Evolutionary conservation across 441 rosid species (phyloP), one percentile per base, ranked within the genome.

Genomic region (Melastoma candidum): DNA sequence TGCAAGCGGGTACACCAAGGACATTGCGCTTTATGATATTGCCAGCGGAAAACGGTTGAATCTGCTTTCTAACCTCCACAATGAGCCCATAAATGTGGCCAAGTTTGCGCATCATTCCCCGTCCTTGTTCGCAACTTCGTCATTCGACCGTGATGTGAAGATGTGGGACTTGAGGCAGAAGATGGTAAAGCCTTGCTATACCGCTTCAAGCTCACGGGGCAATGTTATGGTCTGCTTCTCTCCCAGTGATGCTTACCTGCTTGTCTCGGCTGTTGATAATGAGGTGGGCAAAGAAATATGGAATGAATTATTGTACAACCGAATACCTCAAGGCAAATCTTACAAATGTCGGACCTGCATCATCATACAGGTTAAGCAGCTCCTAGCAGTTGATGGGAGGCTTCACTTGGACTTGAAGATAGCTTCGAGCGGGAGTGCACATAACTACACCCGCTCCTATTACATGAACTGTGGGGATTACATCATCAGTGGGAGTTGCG

Each of bases 401-500:
- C 60, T 74, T 17, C 75, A 73, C 64, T 66, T 63, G 58, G 57
- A 64, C 53, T 74, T 77, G 11, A 73, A 73, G 68, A 80, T 80
- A 62, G 60, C 75, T 44, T 58, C 77, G 10, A 75, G 76, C 0
- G 77, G 83, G 54, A 77, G 79, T 53, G 54, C 72, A 48, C 82
- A 70, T 55, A 80, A 77, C 47, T 77, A 80, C 46, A 75, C 83
- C 10, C 76, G 81, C 9, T 77, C 86, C 0, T 80, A 80, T 65
- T 77, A 75, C 70, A 66, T 80, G 67, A 80, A 80, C 26, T 81
- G 81, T 43, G 63, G 81, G 59, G 83, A 80, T 53, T 77, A 80
- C 49, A 68, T 77, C 49, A 71, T 75, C 44, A 80, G 83, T 43
- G 81, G 86, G 54, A 77, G 83, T 53, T 71, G 71, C 43, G 83